Evolutionary conservation across 495 filamentous ascomycete genomes (phyloP).

Genomic region (Trichoderma reesei): DNA sequence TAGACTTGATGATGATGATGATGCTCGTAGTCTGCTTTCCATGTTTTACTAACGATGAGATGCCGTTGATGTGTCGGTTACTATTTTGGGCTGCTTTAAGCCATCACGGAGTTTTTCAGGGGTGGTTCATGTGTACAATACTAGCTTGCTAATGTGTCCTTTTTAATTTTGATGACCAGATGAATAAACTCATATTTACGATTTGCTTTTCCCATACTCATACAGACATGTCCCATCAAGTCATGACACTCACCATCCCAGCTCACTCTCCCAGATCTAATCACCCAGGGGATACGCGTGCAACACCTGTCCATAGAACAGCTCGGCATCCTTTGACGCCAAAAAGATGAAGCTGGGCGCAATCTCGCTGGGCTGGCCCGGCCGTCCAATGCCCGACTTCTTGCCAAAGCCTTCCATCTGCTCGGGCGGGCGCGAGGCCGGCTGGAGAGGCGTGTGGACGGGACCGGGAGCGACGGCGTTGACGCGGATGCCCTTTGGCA

Average conservation of each 20-base stretch:
- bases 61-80: not conserved
- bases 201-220: not conserved
- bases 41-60: too few species aligned
- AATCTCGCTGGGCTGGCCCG: slow-evolving; percentile 53
- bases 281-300: slow-evolving; percentile 29
- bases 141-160: not conserved
- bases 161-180: not conserved
- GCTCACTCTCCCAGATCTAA: not conserved
- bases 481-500: slow-evolving; percentile 51
- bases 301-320: slow-evolving; percentile 48
- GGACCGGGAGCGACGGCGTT: slow-evolving; percentile 53
- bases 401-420: slow-evolving; percentile 46
- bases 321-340: slow-evolving; percentile 42
- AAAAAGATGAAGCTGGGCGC: slow-evolving; percentile 55
- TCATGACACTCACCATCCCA: not conserved
- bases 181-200: not conserved
- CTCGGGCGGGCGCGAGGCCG: slow-evolving; percentile 39
- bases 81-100: not conserved
- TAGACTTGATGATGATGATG: too few species aligned
- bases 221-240: not conserved
- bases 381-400: slow-evolving; percentile 35
- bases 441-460: slow-evolving; percentile 51
- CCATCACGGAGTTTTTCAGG: not conserved
- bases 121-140: not conserved
- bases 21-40: too few species aligned